A percentile compares a stretch with the other conserved stretches of the same genome.
Conservation (phyloP, 129 eudicot species). For the Flaveria ramosissima region DNA sequence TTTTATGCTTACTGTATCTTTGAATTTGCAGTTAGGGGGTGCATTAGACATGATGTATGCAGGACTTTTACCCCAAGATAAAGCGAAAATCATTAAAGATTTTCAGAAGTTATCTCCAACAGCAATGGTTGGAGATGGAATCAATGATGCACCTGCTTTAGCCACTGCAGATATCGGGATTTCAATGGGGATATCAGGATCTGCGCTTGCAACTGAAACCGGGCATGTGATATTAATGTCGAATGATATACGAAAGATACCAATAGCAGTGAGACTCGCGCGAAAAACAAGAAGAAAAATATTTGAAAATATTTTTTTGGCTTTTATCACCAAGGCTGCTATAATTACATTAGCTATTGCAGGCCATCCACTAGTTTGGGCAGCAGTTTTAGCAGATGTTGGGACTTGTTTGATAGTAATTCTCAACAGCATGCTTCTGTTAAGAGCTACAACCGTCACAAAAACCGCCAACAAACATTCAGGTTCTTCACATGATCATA, state of each 20-base stretch:
- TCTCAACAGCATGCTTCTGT: conserved; percentile 79
- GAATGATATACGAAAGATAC: conserved; percentile 72
- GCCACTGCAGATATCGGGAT: conserved; percentile 90
- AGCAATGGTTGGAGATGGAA: conserved; percentile 96
- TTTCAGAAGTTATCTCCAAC: conserved; percentile 58
- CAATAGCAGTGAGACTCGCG: conserved; percentile 58
- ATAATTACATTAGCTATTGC: conserved; percentile 68
- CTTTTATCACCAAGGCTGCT: conserved; percentile 65
- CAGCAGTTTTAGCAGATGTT: conserved; percentile 85
- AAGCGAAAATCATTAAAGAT: conserved; percentile 56
- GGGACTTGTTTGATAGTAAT: conserved; percentile 87
- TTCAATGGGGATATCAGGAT: conserved; percentile 95
- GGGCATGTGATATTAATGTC: conserved; percentile 84
- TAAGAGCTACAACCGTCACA: conserved; percentile 31
- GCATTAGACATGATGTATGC: conserved; percentile 58
- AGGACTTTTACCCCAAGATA: conserved; percentile 85
- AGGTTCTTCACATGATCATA: conserved; percentile 29
- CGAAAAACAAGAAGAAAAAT: conserved; percentile 54
- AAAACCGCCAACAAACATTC: conserved; percentile 19
- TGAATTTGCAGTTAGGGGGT: conserved; percentile 58
- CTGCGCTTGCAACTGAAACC: conserved; percentile 91
- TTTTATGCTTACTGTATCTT: conserved; percentile 9
- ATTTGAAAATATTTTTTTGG: conserved; percentile 57
- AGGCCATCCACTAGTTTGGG: conserved; percentile 93
- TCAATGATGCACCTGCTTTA: conserved; percentile 91